These are phyloP conservation scores for Leucocoprinus birnbaumii DNA, from an alignment of 768 basidiomycete species.

Conservation along the genomic window DNA sequence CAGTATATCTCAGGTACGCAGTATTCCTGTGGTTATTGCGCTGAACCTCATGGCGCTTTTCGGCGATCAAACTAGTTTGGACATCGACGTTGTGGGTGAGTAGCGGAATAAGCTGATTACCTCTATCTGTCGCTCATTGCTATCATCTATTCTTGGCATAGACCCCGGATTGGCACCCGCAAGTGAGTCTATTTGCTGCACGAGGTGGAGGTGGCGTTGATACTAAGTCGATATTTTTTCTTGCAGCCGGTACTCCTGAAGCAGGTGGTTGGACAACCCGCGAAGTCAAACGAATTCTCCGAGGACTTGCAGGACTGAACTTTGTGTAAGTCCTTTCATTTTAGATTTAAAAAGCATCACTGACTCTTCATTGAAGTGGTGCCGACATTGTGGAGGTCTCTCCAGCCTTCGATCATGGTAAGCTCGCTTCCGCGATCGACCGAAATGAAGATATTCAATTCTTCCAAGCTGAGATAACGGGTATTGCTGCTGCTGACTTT, in stretches of 20 bases:
- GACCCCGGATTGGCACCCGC: constrained; percentile 81
- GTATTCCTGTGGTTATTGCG: background rate
- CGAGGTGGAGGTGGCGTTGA: background rate
- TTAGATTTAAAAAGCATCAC: background rate
- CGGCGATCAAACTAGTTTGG: constrained; percentile 36
- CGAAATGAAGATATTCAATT: background rate
- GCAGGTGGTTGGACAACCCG: constrained; percentile 83
- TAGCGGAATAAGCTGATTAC: background rate
- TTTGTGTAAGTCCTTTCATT: constrained; percentile 58
- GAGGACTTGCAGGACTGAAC: constrained; percentile 76
- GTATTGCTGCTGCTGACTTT: constrained; percentile 65
- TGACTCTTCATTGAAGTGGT: constrained; percentile 37
- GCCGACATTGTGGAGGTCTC: constrained; percentile 74
- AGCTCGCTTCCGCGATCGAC: constrained; percentile 14
- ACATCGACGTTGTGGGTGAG: constrained; percentile 80
- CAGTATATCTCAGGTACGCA: constrained; percentile 74
- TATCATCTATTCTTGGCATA: constrained; percentile 10
- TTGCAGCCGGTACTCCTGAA: constrained; percentile 77
- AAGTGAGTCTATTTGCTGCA: constrained; percentile 41
- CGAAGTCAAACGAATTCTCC: constrained; percentile 77
- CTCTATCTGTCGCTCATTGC: background rate
- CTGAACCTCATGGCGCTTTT: background rate
- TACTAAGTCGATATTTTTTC: constrained; percentile 5
- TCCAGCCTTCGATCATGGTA: constrained; percentile 71
- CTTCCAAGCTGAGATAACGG: constrained; percentile 58